Base-by-base conservation (phyloP, 176 grass and related monocot genomes). In the barley (Hordeum vulgare) region DNA sequence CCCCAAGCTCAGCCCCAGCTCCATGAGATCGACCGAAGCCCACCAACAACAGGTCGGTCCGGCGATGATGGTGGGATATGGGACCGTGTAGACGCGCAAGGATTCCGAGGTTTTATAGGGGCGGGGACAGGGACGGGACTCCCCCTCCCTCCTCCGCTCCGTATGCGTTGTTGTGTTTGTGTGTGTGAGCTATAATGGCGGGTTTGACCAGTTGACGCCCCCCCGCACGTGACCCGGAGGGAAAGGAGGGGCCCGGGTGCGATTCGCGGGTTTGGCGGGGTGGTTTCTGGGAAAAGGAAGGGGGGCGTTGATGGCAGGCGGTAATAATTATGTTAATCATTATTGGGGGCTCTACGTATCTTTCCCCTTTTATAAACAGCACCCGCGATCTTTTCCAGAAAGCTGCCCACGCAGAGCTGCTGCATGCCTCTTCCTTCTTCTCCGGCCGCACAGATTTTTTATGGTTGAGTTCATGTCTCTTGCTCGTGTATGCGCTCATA, bases 1-100 rank as follows among this genome's bases (percentile, higher is more conserved):
- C 12, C 90, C 94, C 35, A 96, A 75, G 84, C 94, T 93, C 82
- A 96, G 76, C 67, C 91, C 91, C 76, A 96, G 47, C 89, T 96
- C 91, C 94, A 96, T 96, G 78, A 4, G 65, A 36, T 17, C 6
- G 34, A 72, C 24, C 40, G 3, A 29, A 24, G 11, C 34, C 18
- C 7, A 27, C 15, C 18, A 11, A 27, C 15, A n/a, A 9, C 6
- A 23, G 6, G 18, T 3, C 51, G 53, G 18, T 3, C 51, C 18
- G 18, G 21, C 39, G 71, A 45, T 28, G 37, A 56, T 21, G 53
- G 53, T 56, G 53, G 53, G 53, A 56, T 56, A 56, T 71, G 74
- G 74, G 71, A 79, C 80, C 86, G 61, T 45, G 58, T 44, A 71
- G 20, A 66, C 44, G 59, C 66, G 49, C 78, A 66, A 11, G n/a